Evolutionary conservation across 192 early-diverging fungal species (phyloP).

Genomic region (Geosiphon pyriformis): DNA sequence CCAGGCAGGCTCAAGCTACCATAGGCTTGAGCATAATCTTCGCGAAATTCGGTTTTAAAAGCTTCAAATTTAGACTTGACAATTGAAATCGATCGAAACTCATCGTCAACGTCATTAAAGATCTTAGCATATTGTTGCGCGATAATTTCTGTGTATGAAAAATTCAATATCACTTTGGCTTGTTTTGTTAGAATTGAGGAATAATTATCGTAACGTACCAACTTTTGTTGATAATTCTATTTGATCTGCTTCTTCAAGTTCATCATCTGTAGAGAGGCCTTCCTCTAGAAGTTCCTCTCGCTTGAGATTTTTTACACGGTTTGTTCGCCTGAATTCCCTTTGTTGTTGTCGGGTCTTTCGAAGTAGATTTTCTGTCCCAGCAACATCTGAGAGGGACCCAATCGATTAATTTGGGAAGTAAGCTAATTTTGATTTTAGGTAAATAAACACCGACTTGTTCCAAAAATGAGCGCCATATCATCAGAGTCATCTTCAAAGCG

Average conservation of each 20-base stretch:
- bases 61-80: conserved; percentile 46
- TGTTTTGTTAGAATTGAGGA: background rate
- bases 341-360: conserved; percentile 2
- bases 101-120: conserved; percentile 43
- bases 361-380: background rate
- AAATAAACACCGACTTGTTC: background rate
- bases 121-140: conserved; percentile 28
- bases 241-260: conserved; percentile 29
- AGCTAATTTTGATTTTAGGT: conserved; percentile 27
- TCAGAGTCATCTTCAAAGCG: conserved; percentile 38
- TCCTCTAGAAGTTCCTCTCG: conserved; percentile 15
- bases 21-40: conserved; percentile 53
- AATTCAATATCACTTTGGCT: no score
- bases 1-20: conserved; percentile 47
- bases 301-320: background rate
- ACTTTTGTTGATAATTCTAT: conserved; percentile 30
- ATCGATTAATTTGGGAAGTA: conserved; percentile 16
- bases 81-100: conserved; percentile 37
- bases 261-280: conserved; percentile 48
- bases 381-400: conserved; percentile 18
- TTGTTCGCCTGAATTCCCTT: conserved; percentile 5
- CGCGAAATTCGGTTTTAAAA: conserved; percentile 45
- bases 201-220: conserved; percentile 16
- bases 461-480: conserved; percentile 20
- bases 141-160: conserved; percentile 28